Conservation (phyloP, 2,329 filamentous ascomycete genomes). For the Fusarium staphyleae region DNA sequence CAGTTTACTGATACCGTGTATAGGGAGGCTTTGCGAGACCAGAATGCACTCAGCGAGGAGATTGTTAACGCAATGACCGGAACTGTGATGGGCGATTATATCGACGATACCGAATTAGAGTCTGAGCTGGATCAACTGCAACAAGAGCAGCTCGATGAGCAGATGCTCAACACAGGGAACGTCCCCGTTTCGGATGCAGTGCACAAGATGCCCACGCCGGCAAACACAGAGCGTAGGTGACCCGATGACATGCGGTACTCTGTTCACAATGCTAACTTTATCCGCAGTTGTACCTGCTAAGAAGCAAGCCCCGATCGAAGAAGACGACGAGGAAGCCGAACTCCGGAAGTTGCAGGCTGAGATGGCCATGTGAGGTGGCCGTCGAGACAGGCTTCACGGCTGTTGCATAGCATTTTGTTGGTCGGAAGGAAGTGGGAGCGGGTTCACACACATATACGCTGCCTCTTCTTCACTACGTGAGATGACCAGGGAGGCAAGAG, state of each 20-base stretch:
- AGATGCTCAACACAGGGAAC: conserved; percentile 88
- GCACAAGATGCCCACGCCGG: conserved; percentile 76
- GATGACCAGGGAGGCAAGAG: conserved; percentile 26
- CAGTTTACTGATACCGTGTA: conserved; percentile 43
- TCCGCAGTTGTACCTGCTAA: conserved; percentile 45
- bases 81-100: conserved; percentile 68
- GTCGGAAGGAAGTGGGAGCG: conserved; percentile 21
- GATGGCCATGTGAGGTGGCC: conserved; percentile 81
- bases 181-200: conserved; percentile 83
- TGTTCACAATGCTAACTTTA: conserved; percentile 21
- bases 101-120: conserved; percentile 88
- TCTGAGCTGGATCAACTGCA: conserved; percentile 85
- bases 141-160: conserved; percentile 90
- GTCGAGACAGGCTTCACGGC: conserved; percentile 19
- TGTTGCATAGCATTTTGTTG: conserved; percentile 40
- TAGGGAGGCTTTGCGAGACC: conserved; percentile 90
- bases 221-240: conserved; percentile 76
- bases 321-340: conserved; percentile 97
- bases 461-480: conserved; percentile 11
- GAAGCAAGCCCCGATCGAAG: conserved; percentile 60
- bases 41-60: conserved; percentile 92
- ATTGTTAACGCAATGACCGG: conserved; percentile 85
- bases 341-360: conserved; percentile 91
- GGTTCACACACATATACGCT: conserved; percentile 12
- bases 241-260: neutral